Evolutionary conservation across 192 early-diverging fungal species (phyloP), one percentile per base, ranked within the genome.

Genomic region (Coemansia sp.): DNA sequence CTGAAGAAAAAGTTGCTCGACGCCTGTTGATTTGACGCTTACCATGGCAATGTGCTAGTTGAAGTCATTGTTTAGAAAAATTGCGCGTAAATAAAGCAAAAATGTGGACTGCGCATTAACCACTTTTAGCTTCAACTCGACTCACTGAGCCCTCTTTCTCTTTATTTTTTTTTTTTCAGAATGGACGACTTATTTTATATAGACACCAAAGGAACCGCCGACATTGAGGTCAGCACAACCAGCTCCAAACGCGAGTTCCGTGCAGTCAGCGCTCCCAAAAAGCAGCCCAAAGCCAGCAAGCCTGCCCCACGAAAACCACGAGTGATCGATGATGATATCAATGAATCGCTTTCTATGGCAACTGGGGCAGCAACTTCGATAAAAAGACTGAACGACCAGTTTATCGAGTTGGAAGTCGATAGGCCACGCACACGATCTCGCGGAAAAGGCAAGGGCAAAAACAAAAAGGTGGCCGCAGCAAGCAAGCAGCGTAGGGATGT

Each of bases 141-240:
- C 41, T n/a, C 15, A 18, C 18, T 57, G 26, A 5, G 15, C 23
- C 30, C 36, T 31, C 18, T 33, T 48, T 53, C 36, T 41, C 26
- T 57, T 39, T 61, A 2, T 10, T 18, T n/a, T 44, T 47, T 63
- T 48, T 55, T 39, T 15, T 16, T 20, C 33, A 18, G 14, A n/a
- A 74, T 77, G 73, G 73, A 77, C 59, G 63, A 63, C 39, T 45
- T 77, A 48, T 77, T 77, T 61, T 41, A 59, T 20, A 66, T 77
- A 23, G 73, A 77, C 46, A 77, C 63, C 16, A 47, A 65, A 12
- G 63, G 73, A 15, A 30, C 61, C 3, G 18, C 36, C 6, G 33
- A 28, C 4, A 43, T 52, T 10, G 26, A 21, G 1, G 61, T 53
- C 0, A 38, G 44, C 4, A 51, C 63, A 21, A 30, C 67, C 40